Base-by-base conservation (phyloP, 1,284 basidiomycete genomes). In the Tremellales sp. region DNA sequence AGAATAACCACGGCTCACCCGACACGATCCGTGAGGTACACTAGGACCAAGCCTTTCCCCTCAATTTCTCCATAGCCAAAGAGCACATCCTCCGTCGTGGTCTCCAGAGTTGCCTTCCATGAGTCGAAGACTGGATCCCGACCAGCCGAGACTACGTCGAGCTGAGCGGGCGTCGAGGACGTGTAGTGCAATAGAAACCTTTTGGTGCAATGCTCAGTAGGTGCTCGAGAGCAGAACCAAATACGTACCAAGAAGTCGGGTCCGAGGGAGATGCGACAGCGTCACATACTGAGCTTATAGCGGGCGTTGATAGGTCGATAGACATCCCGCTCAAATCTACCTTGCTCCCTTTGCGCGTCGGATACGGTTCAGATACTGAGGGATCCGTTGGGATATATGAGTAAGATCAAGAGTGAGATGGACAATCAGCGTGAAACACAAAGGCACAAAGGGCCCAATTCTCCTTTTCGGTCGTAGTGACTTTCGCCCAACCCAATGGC, bases 181-280 rank as follows among this genome's bases (percentile, higher is more conserved):
- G 53, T 47, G 47, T 68, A 68, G 13, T 53, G 51, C 12, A 62
- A 51, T 5, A 63, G 47, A 37, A 68, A 47, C 60, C 65, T 66
- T 36, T 13, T 9, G 16, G 31, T 7, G 32, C 29, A 24, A 5
- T 13, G 8, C 18, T n/a, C 29, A 33, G 21, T 16, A 44, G 26
- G 26, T 40, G 18, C 8, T 13, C 22, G 21, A 14, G 26, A 42
- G 45, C 13, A 18, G 40, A 27, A 42, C 7, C 16, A 9, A 42
- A 16, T 9, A 10, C 52, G 10, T 34, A 65, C 66, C 62, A 65
- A 22, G 53, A 43, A 3, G 56, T 58, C 3, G 54, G 45, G 43
- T 61, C 54, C n/a, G 46, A 31, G 1, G 50, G 35, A 39, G 54
- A 50, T 32, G 49, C 43, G 33, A 66, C 50, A 3, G 54, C 51